Evolutionary conservation across 129 eudicot species (phyloP).

Genomic region (Ambrosia artemisiifolia): DNA sequence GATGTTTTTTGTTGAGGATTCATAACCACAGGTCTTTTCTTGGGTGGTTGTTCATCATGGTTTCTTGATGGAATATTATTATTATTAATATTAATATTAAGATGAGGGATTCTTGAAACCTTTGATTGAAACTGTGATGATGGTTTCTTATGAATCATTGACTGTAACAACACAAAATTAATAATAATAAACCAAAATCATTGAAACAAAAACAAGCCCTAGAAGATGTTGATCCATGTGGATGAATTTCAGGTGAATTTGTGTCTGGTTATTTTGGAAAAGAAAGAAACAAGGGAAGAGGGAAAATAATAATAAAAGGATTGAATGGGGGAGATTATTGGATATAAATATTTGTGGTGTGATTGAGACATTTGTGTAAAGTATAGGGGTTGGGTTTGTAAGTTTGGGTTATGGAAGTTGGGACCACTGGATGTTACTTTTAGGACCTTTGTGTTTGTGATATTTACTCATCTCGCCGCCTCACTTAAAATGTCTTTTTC

Average conservation of each 20-base stretch:
- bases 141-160: conserved; percentile 64
- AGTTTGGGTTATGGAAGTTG: not conserved
- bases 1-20: conserved; percentile 27
- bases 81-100: conserved; percentile 18
- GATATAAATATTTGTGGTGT: conserved; percentile 31
- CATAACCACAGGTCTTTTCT: conserved; percentile 32
- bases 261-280: conserved; percentile 39
- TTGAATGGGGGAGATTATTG: conserved; percentile 19
- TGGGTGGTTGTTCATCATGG: conserved; percentile 23
- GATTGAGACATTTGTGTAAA: conserved; percentile 2
- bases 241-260: conserved; percentile 24
- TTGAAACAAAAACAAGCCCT: conserved; percentile 10
- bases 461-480: conserved; percentile 30
- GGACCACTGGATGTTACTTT: conserved; percentile 21
- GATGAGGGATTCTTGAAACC: conserved; percentile 23
- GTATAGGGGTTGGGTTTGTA: conserved; percentile 10
- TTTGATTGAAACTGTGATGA: conserved; percentile 17
- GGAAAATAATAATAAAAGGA: conserved; percentile 31
- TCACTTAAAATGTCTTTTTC: conserved; percentile 16
- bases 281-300: conserved; percentile 6
- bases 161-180: conserved; percentile 11
- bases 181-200: conserved; percentile 2
- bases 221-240: conserved; percentile 17
- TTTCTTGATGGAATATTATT: not conserved
- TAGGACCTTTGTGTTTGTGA: conserved; percentile 3